These are phyloP conservation scores for Sparassis latifolia DNA, from an alignment of 1,284 basidiomycete species.

Conservation along the genomic window DNA sequence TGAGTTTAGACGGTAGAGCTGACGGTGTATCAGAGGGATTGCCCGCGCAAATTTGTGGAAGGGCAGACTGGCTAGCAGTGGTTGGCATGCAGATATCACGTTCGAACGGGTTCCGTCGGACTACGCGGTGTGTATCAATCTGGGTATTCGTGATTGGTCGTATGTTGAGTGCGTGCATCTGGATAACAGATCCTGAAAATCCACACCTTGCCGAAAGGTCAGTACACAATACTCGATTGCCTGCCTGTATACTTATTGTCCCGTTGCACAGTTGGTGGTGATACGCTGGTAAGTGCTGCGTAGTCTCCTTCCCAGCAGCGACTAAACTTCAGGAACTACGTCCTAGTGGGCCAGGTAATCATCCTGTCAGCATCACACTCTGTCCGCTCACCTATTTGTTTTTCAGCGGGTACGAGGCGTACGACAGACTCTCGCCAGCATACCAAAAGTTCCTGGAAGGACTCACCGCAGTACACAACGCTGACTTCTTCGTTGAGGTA, in stretches of 20 bases:
- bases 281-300: slow-evolving; percentile 19
- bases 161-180: too few relatives aligned
- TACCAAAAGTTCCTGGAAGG: slow-evolving; percentile 52
- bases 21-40: slow-evolving; percentile 1
- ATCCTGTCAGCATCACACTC: too few relatives aligned
- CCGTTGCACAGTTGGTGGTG: slow-evolving; percentile 20
- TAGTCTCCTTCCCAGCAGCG: too few relatives aligned
- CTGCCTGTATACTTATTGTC: too few relatives aligned
- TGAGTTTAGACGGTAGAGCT: slow-evolving; percentile 2
- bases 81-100: slow-evolving; percentile 63
- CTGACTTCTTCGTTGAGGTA: slow-evolving; percentile 35
- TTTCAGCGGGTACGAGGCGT: slow-evolving; percentile 54
- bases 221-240: too few relatives aligned
- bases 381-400: slow-evolving; percentile 20
- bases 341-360: too few relatives aligned
- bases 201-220: slow-evolving; percentile 41
- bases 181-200: slow-evolving; percentile 40
- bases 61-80: slow-evolving; percentile 26
- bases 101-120: slow-evolving; percentile 66
- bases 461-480: slow-evolving; percentile 54
- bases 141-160: too few relatives aligned
- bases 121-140: slow-evolving; percentile 33
- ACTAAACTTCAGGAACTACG: too few relatives aligned
- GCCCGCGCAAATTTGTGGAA: too few relatives aligned
- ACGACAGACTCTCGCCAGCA: slow-evolving; percentile 54